A percentile compares a stretch with the other conserved stretches of the same genome.
Conservation (phyloP, 2,329 filamentous ascomycete genomes). For the Sporothrix globosa region DNA sequence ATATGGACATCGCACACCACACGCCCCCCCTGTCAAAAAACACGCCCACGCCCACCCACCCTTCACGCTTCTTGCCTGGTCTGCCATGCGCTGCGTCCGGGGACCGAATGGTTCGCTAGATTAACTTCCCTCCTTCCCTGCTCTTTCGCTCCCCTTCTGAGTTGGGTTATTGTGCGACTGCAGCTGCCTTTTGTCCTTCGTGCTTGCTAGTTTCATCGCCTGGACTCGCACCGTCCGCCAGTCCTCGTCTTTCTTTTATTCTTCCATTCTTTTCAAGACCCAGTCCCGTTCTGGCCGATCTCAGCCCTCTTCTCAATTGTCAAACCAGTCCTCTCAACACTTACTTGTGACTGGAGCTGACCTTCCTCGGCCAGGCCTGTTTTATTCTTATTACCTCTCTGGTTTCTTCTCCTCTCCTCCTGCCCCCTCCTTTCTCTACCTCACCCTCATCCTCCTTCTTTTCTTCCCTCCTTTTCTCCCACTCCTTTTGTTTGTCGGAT, state of each 20-base stretch:
- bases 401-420: slow-evolving; percentile 13
- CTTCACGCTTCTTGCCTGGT: slow-evolving; percentile 29
- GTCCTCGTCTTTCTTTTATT: not conserved
- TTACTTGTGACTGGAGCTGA: not conserved
- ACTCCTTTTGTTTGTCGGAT: not conserved
- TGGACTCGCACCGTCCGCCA: too few species aligned
- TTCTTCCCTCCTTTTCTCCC: not conserved
- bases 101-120: slow-evolving; percentile 31
- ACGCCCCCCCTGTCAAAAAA: slow-evolving; percentile 25
- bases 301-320: slow-evolving; percentile 2
- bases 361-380: not conserved
- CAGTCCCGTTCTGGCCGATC: not conserved
- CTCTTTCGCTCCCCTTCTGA: slow-evolving; percentile 7
- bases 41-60: slow-evolving; percentile 22
- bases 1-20: not conserved
- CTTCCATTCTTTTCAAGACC: not conserved
- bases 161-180: not conserved
- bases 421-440: not conserved
- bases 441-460: not conserved
- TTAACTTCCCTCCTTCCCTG: slow-evolving; percentile 32
- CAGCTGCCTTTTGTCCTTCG: not conserved
- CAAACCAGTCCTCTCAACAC: not conserved
- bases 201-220: not conserved
- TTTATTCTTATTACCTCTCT: slow-evolving; percentile 23
- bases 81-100: slow-evolving; percentile 36